Evolutionary conservation across 1,284 basidiomycete genomes (phyloP).

Genomic region (Leccinum cinnamomeum): DNA sequence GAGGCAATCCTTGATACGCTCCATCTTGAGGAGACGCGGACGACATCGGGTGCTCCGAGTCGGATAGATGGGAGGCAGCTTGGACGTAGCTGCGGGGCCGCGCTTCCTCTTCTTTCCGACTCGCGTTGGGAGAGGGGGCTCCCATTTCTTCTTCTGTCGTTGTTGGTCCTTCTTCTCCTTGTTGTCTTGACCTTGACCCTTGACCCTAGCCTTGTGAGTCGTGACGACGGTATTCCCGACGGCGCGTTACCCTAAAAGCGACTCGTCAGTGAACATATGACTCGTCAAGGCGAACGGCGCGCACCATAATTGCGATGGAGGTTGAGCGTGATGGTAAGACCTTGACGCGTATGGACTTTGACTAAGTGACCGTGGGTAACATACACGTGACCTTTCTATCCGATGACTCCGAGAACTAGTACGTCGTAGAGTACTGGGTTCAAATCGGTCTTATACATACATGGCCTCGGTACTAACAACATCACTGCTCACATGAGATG

Average conservation of each 20-base stretch:
- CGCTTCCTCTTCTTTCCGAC: slow-evolving; percentile 87
- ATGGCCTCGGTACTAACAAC: too few relatives aligned
- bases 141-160: slow-evolving; percentile 95
- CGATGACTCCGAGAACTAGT: slow-evolving; percentile 2
- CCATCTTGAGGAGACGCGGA: slow-evolving; percentile 93
- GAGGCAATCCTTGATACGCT: slow-evolving; percentile 98
- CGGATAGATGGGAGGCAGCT: slow-evolving; percentile 94
- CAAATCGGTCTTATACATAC: too few relatives aligned
- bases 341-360: slow-evolving; percentile 19
- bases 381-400: slow-evolving; percentile 21
- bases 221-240: slow-evolving; percentile 61
- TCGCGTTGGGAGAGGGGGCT: slow-evolving; percentile 95
- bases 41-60: slow-evolving; percentile 90
- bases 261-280: slow-evolving; percentile 7
- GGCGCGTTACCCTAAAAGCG: slow-evolving; percentile 46
- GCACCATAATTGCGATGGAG: slow-evolving; percentile 22
- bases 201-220: slow-evolving; percentile 30
- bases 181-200: slow-evolving; percentile 43
- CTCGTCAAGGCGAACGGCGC: background rate
- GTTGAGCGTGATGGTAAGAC: slow-evolving; percentile 3
- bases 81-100: slow-evolving; percentile 89
- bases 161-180: slow-evolving; percentile 62
- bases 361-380: slow-evolving; percentile 18
- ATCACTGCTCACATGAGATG: too few relatives aligned
- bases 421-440: too few relatives aligned